Evolutionary conservation across 1,284 basidiomycete genomes (phyloP), one percentile per base, ranked within the genome.

Genomic region (Cryptococcus hybrid): DNA sequence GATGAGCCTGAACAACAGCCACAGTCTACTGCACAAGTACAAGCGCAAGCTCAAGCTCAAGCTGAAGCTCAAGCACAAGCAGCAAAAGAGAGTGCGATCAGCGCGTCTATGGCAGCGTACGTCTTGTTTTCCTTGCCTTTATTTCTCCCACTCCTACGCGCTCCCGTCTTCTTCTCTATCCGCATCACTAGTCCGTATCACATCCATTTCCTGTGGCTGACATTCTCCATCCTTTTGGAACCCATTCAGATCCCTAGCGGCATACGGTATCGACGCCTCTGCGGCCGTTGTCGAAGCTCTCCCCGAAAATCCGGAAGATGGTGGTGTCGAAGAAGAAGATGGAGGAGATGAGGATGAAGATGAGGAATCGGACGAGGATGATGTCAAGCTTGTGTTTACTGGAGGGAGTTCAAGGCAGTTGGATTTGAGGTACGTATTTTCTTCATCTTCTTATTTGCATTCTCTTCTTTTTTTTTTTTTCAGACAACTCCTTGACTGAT

Each of bases 341-440:
- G 64, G 63, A 1, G 68, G 68, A 37, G 70, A 71, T 9, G 68
- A 68, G 1, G 68, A 73, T 3, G 67, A 68, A 1, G 76, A 78
- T 15, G 70, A 71, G n/a, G 78, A 79, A 50, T 70, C 71, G 13
- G 77, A 80, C 37, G 78, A 76, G 52, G 74, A 76, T 52, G 75
- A 73, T 59, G 63, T 76, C 55, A 74, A 78, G 66, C 69, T 80
- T 51, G 77, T 78, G 45, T 73, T 79, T 48, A 73, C 68, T 15
- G 59, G 64, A 35, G 24, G 24, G 24, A 55, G 64, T 36, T 58
- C 66, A 36, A 56, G 76, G n/a, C 62, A 62, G 8, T 50, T 77
- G 51, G 74, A 77, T 57, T 57, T 76, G 51, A 67, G 77, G 75
- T 74, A 15, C 55, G 70, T 59, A 7, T 1, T 39, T 43, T 34